phyloP scores from a whole-genome alignment of 345 rosid species.

The Citrus sinensis region DVS_A1.0 CM039164.1:2631501-2632000 shows the following conservation, averaged over 20 bases:
- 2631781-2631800: background rate
- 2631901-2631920: conserved; percentile 15
- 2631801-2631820: conserved; percentile 19
- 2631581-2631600: no score
- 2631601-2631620: no score
- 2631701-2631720: no score
- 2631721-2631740: background rate
- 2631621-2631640: no score
- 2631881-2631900: conserved; percentile 9
- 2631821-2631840: conserved; percentile 22
- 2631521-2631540: no score
- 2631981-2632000: background rate
- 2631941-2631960: conserved; percentile 15
- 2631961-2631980: background rate
- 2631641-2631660: no score
- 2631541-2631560: no score
- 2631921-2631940: conserved; percentile 21
- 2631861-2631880: conserved; percentile 19
- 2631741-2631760: background rate
- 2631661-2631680: no score
- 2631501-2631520: no score
- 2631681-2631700: no score
- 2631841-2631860: conserved; percentile 25
- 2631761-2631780: background rate
- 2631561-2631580: no score